Conservation (phyloP, 2,329 filamentous ascomycete genomes). For the Aspergillus novofumigatus region DNA sequence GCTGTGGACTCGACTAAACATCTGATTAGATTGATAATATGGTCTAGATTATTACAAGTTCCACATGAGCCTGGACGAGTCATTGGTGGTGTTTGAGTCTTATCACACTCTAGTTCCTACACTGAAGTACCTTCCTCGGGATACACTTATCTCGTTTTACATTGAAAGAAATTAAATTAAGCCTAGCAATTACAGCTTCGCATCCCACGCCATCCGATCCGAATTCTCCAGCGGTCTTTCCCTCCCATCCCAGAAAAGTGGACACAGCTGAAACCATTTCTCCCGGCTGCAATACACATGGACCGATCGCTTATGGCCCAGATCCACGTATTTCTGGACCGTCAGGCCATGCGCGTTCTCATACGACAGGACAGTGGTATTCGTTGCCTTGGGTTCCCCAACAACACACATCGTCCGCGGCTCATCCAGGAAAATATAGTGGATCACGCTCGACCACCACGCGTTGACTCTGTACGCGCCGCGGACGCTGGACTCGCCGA, state of each 20-base stretch:
- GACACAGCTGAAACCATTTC: conserved; percentile 62
- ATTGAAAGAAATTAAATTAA: too few species aligned
- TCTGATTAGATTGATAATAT: conserved; percentile 18
- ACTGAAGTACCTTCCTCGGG: not conserved
- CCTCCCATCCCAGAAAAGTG: conserved; percentile 47
- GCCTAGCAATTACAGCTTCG: conserved; percentile 34
- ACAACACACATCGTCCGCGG: conserved; percentile 53
- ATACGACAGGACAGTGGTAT: conserved; percentile 66
- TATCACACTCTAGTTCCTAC: too few species aligned
- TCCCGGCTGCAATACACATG: conserved; percentile 62
- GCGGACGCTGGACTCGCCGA: conserved; percentile 53
- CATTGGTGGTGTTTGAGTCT: not conserved
- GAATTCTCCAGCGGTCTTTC: conserved; percentile 42
- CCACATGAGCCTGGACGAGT: too few species aligned
- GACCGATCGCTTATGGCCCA: conserved; percentile 68
- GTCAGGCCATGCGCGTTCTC: conserved; percentile 71
- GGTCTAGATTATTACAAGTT: not conserved
- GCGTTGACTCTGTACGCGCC: conserved; percentile 54
- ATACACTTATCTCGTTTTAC: not conserved
- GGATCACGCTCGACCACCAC: conserved; percentile 56
- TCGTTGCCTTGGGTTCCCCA: conserved; percentile 67
- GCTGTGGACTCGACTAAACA: not conserved
- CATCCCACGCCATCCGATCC: conserved; percentile 46
- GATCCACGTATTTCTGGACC: conserved; percentile 67
- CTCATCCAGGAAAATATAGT: conserved; percentile 58